Evolutionary conservation across 768 basidiomycete species (phyloP).

Genomic region (Postia placenta): DNA sequence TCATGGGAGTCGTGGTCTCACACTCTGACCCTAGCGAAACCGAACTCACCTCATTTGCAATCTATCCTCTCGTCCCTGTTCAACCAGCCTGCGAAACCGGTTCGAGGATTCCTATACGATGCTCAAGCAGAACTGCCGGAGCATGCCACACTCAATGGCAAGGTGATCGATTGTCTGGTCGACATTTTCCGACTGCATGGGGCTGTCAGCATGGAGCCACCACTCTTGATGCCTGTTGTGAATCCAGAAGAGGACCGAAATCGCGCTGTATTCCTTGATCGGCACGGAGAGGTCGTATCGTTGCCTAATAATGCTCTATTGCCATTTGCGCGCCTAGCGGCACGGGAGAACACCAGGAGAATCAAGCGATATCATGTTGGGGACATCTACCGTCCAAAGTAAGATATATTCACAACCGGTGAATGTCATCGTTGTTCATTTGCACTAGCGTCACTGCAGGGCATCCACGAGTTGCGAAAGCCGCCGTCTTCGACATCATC

Average conservation of each 20-base stretch:
- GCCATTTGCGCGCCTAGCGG: conserved; percentile 82
- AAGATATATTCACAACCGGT: conserved; percentile 14
- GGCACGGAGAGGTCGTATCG: conserved; percentile 68
- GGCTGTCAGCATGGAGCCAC: conserved; percentile 82
- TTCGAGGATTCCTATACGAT: conserved; percentile 72
- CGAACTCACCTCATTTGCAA: conserved; percentile 76
- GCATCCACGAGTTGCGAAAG: conserved; percentile 68
- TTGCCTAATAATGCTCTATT: conserved; percentile 68
- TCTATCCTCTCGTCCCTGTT: conserved; percentile 75
- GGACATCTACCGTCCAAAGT: conserved; percentile 69
- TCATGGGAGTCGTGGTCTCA: not conserved
- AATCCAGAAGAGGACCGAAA: conserved; percentile 50
- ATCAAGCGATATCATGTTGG: conserved; percentile 83
- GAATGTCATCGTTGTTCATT: not conserved
- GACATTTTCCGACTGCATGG: conserved; percentile 85
- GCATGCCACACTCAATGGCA: conserved; percentile 62
- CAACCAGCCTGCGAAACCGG: conserved; percentile 58
- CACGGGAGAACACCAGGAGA: conserved; percentile 51
- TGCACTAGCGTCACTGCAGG: conserved; percentile 58
- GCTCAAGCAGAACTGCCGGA: conserved; percentile 61
- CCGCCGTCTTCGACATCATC: conserved; percentile 80
- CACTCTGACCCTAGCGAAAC: conserved; percentile 45
- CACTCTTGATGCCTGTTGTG: conserved; percentile 71
- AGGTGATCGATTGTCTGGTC: conserved; percentile 70
- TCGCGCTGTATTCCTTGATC: conserved; percentile 72